Evolutionary conservation across 2,329 filamentous ascomycete genomes (phyloP), one percentile per base, ranked within the genome.

Genomic region (Stemphylium vesicarium): DNA sequence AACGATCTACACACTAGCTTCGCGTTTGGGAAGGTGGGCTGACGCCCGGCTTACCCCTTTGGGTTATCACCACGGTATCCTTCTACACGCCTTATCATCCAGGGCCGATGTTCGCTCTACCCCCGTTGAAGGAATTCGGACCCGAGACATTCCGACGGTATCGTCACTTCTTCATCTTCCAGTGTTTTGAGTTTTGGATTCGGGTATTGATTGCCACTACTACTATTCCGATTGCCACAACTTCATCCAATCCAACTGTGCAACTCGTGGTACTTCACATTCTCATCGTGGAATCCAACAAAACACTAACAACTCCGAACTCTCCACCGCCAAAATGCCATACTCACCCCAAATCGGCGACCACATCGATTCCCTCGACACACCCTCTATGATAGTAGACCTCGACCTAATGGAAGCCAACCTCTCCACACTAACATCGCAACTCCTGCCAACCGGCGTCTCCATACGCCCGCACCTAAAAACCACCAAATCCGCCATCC

Each of bases 351-450:
- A 76, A 57, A 59, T 80, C 40, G 80, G 81, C 50, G 77, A 81
- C 57, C 54, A 56, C 11, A 56, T 82, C 62, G 69, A 72, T 4
- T 66, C 65, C 52, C 80, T 84, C 38, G 82, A 84, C 63, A 84
- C 82, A 0, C 82, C 82, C 1, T 83, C 81, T 47, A 84, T 84
- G 81, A 77, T 84, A 39, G 82, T 83, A 40, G 78, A 84, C 46
- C 76, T 84, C 9, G 77, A 80, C 51, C 67, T 81, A 4, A 82
- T 83, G 79, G 80, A 84, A 53, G 59, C 70, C 59, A 84, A 84
- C 66, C 80, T 84, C 58, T 57, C 71, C 10, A 81, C 78, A 31
- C 74, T 84, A 10, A 77, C 83, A 66, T 62, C 65, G 11, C 72
- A 69, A 7, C 77, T 84, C 0, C 71, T 81, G 0, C 80, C 81